phyloP scores from a whole-genome alignment of 139 green algal species.

The Chlorella sorokiniana region DNA sequence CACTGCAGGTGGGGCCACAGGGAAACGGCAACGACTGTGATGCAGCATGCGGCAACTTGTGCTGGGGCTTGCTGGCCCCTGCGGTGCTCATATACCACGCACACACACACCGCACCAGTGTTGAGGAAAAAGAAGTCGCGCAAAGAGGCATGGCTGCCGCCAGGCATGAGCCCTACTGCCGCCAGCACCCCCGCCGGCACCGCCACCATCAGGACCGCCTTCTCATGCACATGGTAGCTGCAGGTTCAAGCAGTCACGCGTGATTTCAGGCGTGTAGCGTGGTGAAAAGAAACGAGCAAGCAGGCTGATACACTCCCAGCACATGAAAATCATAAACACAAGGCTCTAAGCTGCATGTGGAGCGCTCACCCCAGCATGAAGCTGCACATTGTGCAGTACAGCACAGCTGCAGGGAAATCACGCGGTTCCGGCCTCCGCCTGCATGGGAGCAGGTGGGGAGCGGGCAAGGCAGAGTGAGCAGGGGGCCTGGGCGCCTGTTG shows the following conservation, averaged over 20 bases:
- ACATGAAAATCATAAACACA: too few relatives aligned
- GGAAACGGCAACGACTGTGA: neutral
- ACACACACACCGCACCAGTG: constrained; percentile 1
- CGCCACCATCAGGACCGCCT: constrained; percentile 83
- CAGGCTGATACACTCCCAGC: too few relatives aligned
- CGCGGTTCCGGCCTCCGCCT: constrained; percentile 41
- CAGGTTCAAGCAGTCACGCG: constrained; percentile 46
- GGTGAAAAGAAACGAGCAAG: neutral
- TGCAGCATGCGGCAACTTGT: neutral
- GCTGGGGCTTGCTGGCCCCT: too few relatives aligned
- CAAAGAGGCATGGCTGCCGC: constrained; percentile 13
- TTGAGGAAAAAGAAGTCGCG: constrained; percentile 62
- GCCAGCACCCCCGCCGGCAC: constrained; percentile 56
- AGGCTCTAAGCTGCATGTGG: neutral
- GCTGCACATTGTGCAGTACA: constrained; percentile 70
- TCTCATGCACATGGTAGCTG: constrained; percentile 98
- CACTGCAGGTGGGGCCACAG: constrained; percentile 3
- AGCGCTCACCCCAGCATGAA: constrained; percentile 82
- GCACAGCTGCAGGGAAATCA: constrained; percentile 42
- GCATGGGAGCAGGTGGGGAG: too few relatives aligned
- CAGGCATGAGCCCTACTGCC: constrained; percentile 1
- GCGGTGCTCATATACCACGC: neutral
- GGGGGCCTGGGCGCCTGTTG: too few relatives aligned
- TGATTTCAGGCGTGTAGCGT: neutral
- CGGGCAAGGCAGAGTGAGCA: neutral